phyloP scores from a whole-genome alignment of 441 rosid species.

The Viola pubescens region DNA sequence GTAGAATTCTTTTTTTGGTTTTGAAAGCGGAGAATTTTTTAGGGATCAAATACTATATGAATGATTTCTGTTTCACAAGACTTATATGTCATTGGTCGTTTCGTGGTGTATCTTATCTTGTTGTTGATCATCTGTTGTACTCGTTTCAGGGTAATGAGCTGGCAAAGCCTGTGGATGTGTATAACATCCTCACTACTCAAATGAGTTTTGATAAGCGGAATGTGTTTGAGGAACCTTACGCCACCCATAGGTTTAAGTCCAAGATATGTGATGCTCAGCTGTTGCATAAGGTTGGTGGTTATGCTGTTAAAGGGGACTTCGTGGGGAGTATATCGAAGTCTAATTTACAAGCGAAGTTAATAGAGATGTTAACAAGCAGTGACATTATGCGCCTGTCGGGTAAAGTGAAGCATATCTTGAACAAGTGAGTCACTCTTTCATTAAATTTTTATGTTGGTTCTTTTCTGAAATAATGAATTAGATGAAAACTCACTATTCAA shows the following conservation, averaged over 20 bases:
- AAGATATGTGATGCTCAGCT: slow-evolving; percentile 33
- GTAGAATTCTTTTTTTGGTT: background rate
- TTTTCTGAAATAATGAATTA: background rate
- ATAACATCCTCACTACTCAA: slow-evolving; percentile 40
- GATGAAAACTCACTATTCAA: background rate
- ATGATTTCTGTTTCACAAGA: slow-evolving; percentile 3
- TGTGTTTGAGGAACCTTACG: slow-evolving; percentile 24
- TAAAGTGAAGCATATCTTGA: slow-evolving; percentile 41
- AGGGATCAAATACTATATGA: background rate
- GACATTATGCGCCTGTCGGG: slow-evolving; percentile 49
- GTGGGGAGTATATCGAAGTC: slow-evolving; percentile 32
- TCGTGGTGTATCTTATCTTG: background rate
- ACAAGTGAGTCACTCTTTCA: slow-evolving; percentile 45
- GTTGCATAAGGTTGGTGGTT: slow-evolving; percentile 25
- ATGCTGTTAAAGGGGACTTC: slow-evolving; percentile 28
- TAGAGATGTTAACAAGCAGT: slow-evolving; percentile 20
- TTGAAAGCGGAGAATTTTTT: slow-evolving; percentile 3
- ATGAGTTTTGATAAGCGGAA: slow-evolving; percentile 23
- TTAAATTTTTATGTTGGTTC: background rate
- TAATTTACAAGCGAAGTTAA: slow-evolving; percentile 24
- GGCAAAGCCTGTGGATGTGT: slow-evolving; percentile 47
- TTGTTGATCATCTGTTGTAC: slow-evolving; percentile 5
- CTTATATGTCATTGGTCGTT: slow-evolving; percentile 1
- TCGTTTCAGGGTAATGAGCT: slow-evolving; percentile 43
- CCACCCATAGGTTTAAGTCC: slow-evolving; percentile 18